phyloP scores from a whole-genome alignment of 176 grass and related monocot species.

The Aegilops longissima region DNA sequence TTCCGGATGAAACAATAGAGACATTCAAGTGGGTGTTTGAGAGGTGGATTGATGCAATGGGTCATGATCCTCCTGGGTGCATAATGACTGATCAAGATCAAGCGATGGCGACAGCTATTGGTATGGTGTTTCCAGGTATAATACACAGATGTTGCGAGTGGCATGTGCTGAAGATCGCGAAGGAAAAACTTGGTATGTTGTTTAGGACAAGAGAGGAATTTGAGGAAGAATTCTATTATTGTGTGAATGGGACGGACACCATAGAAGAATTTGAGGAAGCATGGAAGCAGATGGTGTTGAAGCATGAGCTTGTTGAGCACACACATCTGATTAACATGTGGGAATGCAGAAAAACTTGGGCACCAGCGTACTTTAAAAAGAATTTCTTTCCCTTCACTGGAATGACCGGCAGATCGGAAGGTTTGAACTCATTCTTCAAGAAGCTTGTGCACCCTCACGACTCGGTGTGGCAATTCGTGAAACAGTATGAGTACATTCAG shows the following conservation, averaged over 20 bases:
- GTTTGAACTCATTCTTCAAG: not conserved
- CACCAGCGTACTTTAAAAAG: not conserved
- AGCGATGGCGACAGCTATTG: no score
- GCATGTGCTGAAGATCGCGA: no score
- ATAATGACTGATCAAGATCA: no score
- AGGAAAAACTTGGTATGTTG: no score
- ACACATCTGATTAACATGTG: no score
- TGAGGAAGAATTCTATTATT: not conserved
- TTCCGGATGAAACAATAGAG: not conserved
- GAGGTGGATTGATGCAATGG: no score
- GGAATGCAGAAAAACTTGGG: not conserved
- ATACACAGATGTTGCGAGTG: no score
- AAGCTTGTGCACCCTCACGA: not conserved
- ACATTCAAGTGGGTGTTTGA: constrained; percentile 1
- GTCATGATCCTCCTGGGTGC: no score
- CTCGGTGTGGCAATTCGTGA: not conserved
- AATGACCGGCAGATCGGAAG: not conserved
- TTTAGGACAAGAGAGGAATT: not conserved
- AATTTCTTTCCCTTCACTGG: not conserved
- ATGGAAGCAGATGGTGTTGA: not conserved
- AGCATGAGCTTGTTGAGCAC: not conserved
- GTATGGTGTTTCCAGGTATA: no score
- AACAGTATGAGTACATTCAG: not conserved
- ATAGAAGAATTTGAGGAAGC: not conserved
- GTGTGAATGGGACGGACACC: not conserved